Base-by-base conservation (phyloP, 352 stramenopile species). In the Hyphochytrium catenoides region DNA sequence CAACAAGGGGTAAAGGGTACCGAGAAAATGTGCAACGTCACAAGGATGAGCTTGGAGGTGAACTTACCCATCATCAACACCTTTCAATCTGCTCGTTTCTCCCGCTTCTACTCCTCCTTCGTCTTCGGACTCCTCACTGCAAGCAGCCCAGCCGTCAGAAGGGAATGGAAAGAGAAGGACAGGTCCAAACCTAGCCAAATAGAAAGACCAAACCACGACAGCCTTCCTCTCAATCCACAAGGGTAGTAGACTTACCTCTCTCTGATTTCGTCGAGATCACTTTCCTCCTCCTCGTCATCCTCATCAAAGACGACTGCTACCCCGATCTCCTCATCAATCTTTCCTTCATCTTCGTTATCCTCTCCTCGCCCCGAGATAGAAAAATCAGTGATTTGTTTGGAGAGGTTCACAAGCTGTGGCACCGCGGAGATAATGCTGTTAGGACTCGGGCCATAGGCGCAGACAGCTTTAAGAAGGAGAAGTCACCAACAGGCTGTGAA, bases 271-370 rank as follows among this genome's bases (percentile, higher is more conserved):
- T 93, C 75, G 34, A 90, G 45, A 54, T 91, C 79, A n/a, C 78
- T 83, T 41, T 84, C 76, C 19, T 87, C 72, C 24, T 87, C 74
- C n/a, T 95, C 85, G 7, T 95, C 86, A 24, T 94, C 86, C 46
- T 95, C 79, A 42, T 97, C 86, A 59, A 98, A 98, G 0, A 96
- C 79, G 9, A 96, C 89, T 0, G 87, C 85, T 27, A 97, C 88
- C 31, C 85, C 87, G 79, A 95, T 95, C 50, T 97, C 85, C 44
- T 95, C 91, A 43, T 96, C 86, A 33, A 96, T 54, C 23, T 64
- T 62, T 23, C 86, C 58, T 25, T 46, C 56, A 9, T 58, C 62
- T 16, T 66, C 59, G 11, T 52, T 59, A 29, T 58, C 50, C 6
- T 49, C 44, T 15, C 23, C 31, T n/a, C 23, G 44, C 26, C 47